Evolutionary conservation across 345 rosid species (phyloP).

Genomic region (Salix udensis): DNA sequence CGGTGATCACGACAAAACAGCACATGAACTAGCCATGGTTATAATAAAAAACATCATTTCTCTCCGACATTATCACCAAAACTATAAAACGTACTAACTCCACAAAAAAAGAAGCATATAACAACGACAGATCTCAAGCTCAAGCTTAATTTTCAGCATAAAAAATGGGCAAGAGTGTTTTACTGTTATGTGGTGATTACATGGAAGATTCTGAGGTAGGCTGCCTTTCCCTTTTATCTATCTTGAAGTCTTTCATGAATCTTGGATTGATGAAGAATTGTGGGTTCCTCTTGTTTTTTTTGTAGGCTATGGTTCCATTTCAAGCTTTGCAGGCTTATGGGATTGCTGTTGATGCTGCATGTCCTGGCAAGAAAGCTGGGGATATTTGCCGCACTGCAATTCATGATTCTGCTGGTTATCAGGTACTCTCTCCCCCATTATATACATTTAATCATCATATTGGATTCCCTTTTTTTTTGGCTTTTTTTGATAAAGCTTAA

Average conservation of each 20-base stretch:
- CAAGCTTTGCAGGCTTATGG: conserved; percentile 80
- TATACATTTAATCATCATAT: neutral
- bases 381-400: conserved; percentile 75
- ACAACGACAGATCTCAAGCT: too few species aligned
- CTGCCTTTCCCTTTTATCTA: neutral
- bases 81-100: too few species aligned
- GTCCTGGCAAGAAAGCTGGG: conserved; percentile 81
- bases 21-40: too few species aligned
- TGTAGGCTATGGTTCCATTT: conserved; percentile 89
- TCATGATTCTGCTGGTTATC: conserved; percentile 53
- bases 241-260: too few species aligned
- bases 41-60: too few species aligned
- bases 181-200: conserved; percentile 70
- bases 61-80: too few species aligned
- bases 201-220: conserved; percentile 72
- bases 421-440: conserved; percentile 37
- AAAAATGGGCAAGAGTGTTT: conserved; percentile 29
- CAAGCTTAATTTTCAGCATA: too few species aligned
- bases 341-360: conserved; percentile 60
- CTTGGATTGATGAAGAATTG: neutral
- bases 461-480: too few species aligned
- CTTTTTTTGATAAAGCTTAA: too few species aligned
- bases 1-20: too few species aligned
- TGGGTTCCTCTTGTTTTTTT: neutral
- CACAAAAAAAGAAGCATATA: too few species aligned